These are phyloP conservation scores for Cyclocybe cylindracea DNA, from an alignment of 768 basidiomycete species.

Conservation along the genomic window DNA sequence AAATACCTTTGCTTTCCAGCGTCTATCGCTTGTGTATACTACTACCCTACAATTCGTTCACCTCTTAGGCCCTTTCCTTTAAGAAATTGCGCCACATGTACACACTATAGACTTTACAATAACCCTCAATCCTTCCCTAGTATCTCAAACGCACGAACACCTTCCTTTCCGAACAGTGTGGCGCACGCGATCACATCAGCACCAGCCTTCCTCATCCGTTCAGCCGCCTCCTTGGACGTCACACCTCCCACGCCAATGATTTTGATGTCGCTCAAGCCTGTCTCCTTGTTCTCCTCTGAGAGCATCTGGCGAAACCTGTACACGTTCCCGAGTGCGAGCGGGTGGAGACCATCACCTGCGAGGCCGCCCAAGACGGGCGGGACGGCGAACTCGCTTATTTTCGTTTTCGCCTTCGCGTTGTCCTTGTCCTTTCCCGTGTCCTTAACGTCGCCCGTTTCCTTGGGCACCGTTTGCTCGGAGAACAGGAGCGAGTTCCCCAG, in stretches of 20 bases:
- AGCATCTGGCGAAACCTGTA: constrained; percentile 59
- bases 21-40: too few relatives aligned
- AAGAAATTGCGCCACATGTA: background rate
- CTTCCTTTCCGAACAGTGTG: constrained; percentile 53
- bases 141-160: constrained; percentile 53
- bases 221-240: constrained; percentile 54
- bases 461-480: constrained; percentile 46
- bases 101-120: background rate
- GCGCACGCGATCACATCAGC: constrained; percentile 70
- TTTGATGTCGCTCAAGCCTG: constrained; percentile 46
- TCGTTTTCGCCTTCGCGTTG: background rate
- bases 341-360: constrained; percentile 75
- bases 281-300: constrained; percentile 30
- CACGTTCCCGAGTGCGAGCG: constrained; percentile 80
- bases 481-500: constrained; percentile 72
- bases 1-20: background rate
- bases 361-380: constrained; percentile 70
- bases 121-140: constrained; percentile 13
- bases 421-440: background rate
- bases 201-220: constrained; percentile 74
- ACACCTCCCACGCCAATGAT: constrained; percentile 88
- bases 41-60: too few relatives aligned
- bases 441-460: background rate
- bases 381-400: constrained; percentile 47
- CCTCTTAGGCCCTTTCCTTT: too few relatives aligned